Evolutionary conservation across 768 basidiomycete genomes (phyloP).

Genomic region (Termitomyces sp.): DNA sequence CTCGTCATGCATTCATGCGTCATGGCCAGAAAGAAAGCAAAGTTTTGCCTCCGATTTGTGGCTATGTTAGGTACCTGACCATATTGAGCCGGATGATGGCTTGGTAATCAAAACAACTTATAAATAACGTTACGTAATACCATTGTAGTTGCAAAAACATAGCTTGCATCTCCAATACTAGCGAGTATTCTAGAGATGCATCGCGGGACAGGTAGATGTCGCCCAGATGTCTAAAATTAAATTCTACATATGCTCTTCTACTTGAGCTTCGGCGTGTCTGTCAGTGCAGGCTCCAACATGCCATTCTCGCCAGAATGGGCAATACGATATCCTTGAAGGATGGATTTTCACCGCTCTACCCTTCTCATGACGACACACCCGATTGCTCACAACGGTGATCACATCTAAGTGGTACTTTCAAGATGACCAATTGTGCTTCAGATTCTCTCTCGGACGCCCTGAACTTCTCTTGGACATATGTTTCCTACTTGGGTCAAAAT

Average conservation of each 20-base stretch:
- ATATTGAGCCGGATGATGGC: background rate
- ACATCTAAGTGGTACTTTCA: background rate
- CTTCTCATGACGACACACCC: background rate
- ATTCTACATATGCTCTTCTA: background rate
- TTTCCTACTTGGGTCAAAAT: background rate
- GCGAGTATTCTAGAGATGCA: background rate
- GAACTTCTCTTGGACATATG: background rate
- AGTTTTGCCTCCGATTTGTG: conserved; percentile 5
- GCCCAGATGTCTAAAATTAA: background rate
- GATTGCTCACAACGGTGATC: background rate
- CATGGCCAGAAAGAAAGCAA: background rate
- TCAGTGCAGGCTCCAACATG: background rate
- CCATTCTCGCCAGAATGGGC: background rate
- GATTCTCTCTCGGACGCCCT: background rate
- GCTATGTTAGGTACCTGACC: conserved; percentile 11
- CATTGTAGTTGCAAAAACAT: background rate
- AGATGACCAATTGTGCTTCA: background rate
- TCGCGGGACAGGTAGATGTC: background rate
- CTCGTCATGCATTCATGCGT: too few relatives aligned
- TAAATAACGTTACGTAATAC: background rate
- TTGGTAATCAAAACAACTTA: background rate
- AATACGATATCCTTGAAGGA: background rate
- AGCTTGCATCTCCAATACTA: background rate
- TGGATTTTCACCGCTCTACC: background rate
- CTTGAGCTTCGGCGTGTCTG: background rate